These are phyloP conservation scores for Solioccasus polychromus DNA, from an alignment of 768 basidiomycete genomes.

Conservation along the genomic window DNA sequence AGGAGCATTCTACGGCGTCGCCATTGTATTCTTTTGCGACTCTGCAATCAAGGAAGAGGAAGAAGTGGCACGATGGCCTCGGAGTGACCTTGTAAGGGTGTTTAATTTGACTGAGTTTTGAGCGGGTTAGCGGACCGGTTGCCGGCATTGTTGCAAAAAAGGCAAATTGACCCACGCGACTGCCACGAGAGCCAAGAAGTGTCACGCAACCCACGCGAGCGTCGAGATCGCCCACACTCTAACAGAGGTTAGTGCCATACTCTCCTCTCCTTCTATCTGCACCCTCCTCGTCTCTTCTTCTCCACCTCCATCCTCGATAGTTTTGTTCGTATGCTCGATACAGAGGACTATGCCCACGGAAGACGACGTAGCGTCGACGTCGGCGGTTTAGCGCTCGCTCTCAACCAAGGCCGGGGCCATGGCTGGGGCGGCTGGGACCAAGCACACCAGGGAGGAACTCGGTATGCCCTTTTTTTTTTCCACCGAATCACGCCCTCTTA, in stretches of 20 bases:
- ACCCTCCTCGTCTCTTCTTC: neutral
- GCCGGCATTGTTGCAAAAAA: constrained; percentile 19
- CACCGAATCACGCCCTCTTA: constrained; percentile 4
- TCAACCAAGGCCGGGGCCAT: constrained; percentile 60
- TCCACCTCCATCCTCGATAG: neutral
- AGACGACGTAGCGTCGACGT: constrained; percentile 82
- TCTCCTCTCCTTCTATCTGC: constrained; percentile 2
- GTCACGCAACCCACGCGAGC: constrained; percentile 36
- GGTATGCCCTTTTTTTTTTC: constrained; percentile 39
- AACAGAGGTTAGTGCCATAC: constrained; percentile 14
- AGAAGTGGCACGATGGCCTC: no score
- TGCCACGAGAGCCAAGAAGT: constrained; percentile 35
- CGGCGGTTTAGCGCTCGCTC: constrained; percentile 82
- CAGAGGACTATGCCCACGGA: constrained; percentile 28
- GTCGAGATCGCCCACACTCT: constrained; percentile 27
- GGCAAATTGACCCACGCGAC: constrained; percentile 27
- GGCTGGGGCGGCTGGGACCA: constrained; percentile 68
- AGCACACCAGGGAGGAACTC: constrained; percentile 42
- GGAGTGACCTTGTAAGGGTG: no score
- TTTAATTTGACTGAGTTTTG: no score
- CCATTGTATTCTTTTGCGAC: no score
- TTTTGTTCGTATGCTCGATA: constrained; percentile 23
- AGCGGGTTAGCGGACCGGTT: constrained; percentile 7
- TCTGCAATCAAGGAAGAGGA: no score
- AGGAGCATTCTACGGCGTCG: no score